phyloP scores from a whole-genome alignment of 495 filamentous ascomycete species.

The Cryomyces antarcticus region DNA sequence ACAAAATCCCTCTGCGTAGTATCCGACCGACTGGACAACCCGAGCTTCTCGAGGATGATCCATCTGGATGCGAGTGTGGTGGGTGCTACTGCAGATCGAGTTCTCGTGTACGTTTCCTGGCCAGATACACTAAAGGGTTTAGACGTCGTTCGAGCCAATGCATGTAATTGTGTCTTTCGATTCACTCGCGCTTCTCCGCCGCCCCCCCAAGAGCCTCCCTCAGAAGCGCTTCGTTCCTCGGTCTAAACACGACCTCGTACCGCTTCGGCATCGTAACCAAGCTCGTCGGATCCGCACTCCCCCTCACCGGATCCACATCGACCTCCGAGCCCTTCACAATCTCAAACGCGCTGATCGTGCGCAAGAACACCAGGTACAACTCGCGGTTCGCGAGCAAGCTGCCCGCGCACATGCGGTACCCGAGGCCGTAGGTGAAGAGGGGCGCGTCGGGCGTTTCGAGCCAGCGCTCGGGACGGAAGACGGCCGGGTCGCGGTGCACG shows the following conservation, averaged over 20 bases:
- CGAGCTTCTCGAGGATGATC: not conserved
- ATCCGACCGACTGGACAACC: slow-evolving; percentile 22
- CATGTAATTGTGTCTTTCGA: too few relatives aligned
- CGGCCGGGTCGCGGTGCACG: slow-evolving; percentile 35
- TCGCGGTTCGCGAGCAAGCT: slow-evolving; percentile 42
- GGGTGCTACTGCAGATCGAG: too few relatives aligned
- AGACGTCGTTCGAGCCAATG: too few relatives aligned
- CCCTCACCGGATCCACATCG: slow-evolving; percentile 33
- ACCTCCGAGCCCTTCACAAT: slow-evolving; percentile 24
- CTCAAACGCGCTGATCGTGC: slow-evolving; percentile 36
- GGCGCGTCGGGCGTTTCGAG: slow-evolving; percentile 40
- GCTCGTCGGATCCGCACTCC: slow-evolving; percentile 35
- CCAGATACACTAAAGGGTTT: too few relatives aligned
- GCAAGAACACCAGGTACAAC: slow-evolving; percentile 44
- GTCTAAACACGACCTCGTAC: slow-evolving; percentile 35
- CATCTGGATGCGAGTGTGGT: too few relatives aligned
- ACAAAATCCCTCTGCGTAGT: slow-evolving; percentile 37
- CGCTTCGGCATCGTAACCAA: slow-evolving; percentile 33
- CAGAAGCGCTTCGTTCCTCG: slow-evolving; percentile 25
- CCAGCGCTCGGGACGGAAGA: slow-evolving; percentile 41
- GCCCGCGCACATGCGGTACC: slow-evolving; percentile 47
- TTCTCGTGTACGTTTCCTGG: too few relatives aligned
- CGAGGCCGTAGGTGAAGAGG: slow-evolving; percentile 39
- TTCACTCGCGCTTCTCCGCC: not conserved
- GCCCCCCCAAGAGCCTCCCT: slow-evolving; percentile 12